Percentiles rank a stretch among this genome's conserved stretches.
phyloP scores from a whole-genome alignment of 2,329 filamentous ascomycete species.

The Phyllosticta citriasiana region DNA sequence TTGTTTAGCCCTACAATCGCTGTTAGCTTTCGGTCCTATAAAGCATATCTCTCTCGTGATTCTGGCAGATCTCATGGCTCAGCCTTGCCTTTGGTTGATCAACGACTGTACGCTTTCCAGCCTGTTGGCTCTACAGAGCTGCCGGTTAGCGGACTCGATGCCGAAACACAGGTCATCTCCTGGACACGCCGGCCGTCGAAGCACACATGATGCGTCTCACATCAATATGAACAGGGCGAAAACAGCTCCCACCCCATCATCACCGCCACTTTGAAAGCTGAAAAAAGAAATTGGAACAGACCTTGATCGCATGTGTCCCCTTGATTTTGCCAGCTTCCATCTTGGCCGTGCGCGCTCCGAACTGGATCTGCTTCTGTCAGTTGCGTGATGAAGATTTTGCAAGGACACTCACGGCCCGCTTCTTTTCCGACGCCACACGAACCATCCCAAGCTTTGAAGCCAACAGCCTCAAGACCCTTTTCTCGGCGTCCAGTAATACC shows the following conservation, averaged over 20 bases:
- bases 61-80: constrained; percentile 8
- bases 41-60: background rate
- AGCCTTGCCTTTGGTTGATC: constrained; percentile 13
- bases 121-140: background rate
- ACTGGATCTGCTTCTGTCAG: constrained; percentile 29
- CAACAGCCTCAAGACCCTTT: constrained; percentile 68
- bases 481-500: constrained; percentile 32
- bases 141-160: constrained; percentile 3
- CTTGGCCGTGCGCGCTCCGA: constrained; percentile 34
- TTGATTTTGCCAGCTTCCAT: constrained; percentile 41
- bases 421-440: constrained; percentile 73
- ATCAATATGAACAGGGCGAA: background rate
- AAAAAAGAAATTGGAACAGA: constrained; percentile 14
- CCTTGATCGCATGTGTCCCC: constrained; percentile 34
- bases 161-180: background rate
- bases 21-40: constrained; percentile 8
- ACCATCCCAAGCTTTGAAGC: constrained; percentile 65
- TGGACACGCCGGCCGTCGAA: background rate
- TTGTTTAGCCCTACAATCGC: constrained; percentile 4
- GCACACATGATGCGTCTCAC: background rate
- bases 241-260: constrained; percentile 7
- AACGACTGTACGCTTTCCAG: constrained; percentile 9
- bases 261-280: constrained; percentile 6
- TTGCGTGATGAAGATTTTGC: background rate
- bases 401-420: constrained; percentile 59